phyloP scores from a whole-genome alignment of 2,329 filamentous ascomycete genomes.

The Incumbomyces lentus region DNA sequence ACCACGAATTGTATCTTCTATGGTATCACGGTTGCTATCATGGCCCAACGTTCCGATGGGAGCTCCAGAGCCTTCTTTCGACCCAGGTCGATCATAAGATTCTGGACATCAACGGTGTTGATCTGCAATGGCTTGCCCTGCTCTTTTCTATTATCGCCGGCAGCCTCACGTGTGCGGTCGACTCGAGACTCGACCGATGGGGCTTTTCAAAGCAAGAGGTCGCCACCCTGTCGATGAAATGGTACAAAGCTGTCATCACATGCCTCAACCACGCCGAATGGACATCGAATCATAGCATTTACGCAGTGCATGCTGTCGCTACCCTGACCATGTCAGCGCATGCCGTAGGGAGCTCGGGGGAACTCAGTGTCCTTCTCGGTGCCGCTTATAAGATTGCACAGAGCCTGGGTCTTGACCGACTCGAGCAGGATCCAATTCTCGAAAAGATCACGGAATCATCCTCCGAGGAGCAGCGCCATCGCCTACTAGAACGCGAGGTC shows the following conservation, averaged over 20 bases:
- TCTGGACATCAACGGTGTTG: not conserved
- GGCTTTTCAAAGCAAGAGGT: slow-evolving; percentile 35
- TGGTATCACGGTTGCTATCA: slow-evolving; percentile 1
- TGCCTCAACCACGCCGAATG: slow-evolving; percentile 38
- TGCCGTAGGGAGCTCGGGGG: slow-evolving; percentile 39
- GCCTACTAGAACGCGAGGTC: slow-evolving; percentile 22
- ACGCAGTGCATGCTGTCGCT: slow-evolving; percentile 37
- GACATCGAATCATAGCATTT: slow-evolving; percentile 32
- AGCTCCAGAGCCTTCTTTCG: not conserved
- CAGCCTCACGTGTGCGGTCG: slow-evolving; percentile 11
- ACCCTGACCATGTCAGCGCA: slow-evolving; percentile 40
- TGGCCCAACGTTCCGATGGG: not conserved
- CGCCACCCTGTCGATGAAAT: slow-evolving; percentile 31
- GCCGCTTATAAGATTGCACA: slow-evolving; percentile 38
- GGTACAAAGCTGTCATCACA: slow-evolving; percentile 35
- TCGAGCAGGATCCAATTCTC: slow-evolving; percentile 17
- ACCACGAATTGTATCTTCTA: not conserved
- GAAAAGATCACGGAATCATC: not conserved
- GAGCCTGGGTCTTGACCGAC: slow-evolving; percentile 37
- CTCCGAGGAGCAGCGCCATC: slow-evolving; percentile 9
- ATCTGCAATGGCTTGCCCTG: slow-evolving; percentile 10
- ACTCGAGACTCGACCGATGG: slow-evolving; percentile 30
- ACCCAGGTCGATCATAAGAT: not conserved
- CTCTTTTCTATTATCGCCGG: slow-evolving; percentile 13
- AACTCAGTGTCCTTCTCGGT: slow-evolving; percentile 36